These are phyloP conservation scores for Hanseniaspora gamundiae DNA, from an alignment of 1,139 yeast genomes.

Conservation along the genomic window DNA sequence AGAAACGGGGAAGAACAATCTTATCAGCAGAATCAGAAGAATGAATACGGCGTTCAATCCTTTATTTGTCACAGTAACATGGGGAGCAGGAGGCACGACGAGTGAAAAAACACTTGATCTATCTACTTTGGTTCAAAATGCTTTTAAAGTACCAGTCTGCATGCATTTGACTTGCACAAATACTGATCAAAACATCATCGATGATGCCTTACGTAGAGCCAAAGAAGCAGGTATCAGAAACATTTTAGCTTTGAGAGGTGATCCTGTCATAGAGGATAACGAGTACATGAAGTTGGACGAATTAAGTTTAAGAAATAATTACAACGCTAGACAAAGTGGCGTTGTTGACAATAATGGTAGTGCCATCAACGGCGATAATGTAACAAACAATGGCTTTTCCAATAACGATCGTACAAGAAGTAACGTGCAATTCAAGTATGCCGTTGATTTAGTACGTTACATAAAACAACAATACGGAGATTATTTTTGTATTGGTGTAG, in stretches of 20 bases:
- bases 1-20: slow-evolving; percentile 69
- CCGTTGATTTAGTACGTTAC: slow-evolving; percentile 73
- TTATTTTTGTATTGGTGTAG: slow-evolving; percentile 79
- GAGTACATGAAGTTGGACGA: slow-evolving; percentile 30
- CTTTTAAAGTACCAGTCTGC: slow-evolving; percentile 64
- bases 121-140: slow-evolving; percentile 66
- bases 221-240: slow-evolving; percentile 67
- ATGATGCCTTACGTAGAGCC: slow-evolving; percentile 66
- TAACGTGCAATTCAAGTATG: slow-evolving; percentile 56
- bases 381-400: no score
- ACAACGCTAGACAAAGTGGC: neutral
- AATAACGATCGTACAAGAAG: no score
- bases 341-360: neutral
- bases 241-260: slow-evolving; percentile 88
- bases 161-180: slow-evolving; percentile 94
- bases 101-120: slow-evolving; percentile 75
- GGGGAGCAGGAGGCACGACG: slow-evolving; percentile 99
- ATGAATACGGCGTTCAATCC: slow-evolving; percentile 77
- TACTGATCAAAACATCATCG: slow-evolving; percentile 65
- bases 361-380: slow-evolving; percentile 12
- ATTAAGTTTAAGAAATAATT: neutral
- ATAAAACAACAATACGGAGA: slow-evolving; percentile 59
- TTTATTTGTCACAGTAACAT: slow-evolving; percentile 79
- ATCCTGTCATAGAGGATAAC: slow-evolving; percentile 75
- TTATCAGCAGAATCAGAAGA: slow-evolving; percentile 75